Percentiles rank a stretch among this genome's conserved stretches.
phyloP scores from a whole-genome alignment of 495 filamentous ascomycete genomes.

The Talaromyces adpressus region DNA sequence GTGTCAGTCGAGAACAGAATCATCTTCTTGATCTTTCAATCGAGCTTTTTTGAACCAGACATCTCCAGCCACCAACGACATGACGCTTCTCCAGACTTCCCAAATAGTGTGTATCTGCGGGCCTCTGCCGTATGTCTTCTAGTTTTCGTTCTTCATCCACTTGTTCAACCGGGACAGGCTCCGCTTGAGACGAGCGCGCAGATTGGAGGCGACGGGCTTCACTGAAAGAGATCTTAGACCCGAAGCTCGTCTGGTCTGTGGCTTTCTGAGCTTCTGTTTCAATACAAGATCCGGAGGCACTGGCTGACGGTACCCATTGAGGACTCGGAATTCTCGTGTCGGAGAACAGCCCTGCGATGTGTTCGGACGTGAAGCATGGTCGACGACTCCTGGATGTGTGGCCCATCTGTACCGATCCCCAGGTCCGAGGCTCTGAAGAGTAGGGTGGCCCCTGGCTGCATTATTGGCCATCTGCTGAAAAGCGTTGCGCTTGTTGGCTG shows the following conservation, averaged over 20 bases:
- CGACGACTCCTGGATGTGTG: neutral
- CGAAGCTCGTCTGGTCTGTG: neutral
- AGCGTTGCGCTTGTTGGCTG: neutral
- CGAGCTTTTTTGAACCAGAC: no score
- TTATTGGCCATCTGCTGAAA: neutral
- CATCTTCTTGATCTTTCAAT: neutral
- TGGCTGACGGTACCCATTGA: conserved; percentile 5
- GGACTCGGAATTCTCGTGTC: conserved; percentile 1
- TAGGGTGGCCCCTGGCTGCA: neutral
- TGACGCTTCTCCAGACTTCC: no score
- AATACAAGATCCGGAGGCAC: conserved; percentile 1
- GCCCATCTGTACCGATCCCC: conserved; percentile 2
- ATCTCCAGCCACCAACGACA: no score
- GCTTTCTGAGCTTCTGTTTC: neutral
- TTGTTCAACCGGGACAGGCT: conserved; percentile 8
- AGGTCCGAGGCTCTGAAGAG: conserved; percentile 1
- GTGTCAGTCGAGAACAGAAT: neutral
- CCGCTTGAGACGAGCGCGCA: neutral
- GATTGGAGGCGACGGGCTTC: conserved; percentile 3
- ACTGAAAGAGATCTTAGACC: conserved; percentile 2
- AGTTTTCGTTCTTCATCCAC: conserved; percentile 6
- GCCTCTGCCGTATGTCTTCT: neutral
- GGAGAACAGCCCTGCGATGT: neutral
- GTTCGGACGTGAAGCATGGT: neutral
- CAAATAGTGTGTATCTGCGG: no score